A percentile compares a stretch with the other conserved stretches of the same genome.
Evolutionary conservation across 108 stramenopile genomes (phyloP).

Genomic region (Skeletonema menzelii): DNA sequence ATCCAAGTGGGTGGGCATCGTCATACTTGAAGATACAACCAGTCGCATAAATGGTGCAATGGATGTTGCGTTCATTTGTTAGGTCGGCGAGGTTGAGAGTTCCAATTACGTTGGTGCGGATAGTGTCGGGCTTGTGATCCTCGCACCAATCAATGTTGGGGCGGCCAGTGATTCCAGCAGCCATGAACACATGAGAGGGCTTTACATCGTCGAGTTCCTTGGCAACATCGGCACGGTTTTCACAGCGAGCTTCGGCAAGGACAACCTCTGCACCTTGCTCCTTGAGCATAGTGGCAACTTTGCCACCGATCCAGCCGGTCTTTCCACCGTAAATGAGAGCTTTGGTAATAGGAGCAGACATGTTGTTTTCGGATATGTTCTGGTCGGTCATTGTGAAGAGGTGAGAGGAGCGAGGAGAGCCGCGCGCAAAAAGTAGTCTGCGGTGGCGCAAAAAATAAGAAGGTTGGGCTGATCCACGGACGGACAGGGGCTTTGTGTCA

Average conservation of each 20-base stretch:
- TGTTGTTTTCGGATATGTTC: neutral
- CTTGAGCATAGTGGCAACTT: conserved; percentile 81
- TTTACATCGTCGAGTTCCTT: conserved; percentile 89
- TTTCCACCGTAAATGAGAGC: conserved; percentile 95
- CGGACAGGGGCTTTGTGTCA: too few relatives aligned
- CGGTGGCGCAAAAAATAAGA: neutral
- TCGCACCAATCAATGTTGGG: conserved; percentile 99
- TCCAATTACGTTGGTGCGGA: conserved; percentile 98
- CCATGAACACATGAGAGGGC: conserved; percentile 97
- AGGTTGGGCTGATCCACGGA: neutral
- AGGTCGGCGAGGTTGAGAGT: conserved; percentile 95
- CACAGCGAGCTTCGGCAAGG: conserved; percentile 86
- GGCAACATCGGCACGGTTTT: conserved; percentile 90
- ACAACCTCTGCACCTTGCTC: conserved; percentile 82
- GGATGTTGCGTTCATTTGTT: conserved; percentile 83
- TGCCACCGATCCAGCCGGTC: conserved; percentile 98
- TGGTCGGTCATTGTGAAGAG: neutral
- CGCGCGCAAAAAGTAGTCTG: neutral
- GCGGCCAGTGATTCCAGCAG: conserved; percentile 99
- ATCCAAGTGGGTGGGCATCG: conserved; percentile 88
- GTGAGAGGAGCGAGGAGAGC: too few relatives aligned
- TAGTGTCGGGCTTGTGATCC: conserved; percentile 93
- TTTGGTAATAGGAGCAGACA: conserved; percentile 45
- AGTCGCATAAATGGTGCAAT: conserved; percentile 98
- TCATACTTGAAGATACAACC: conserved; percentile 99